phyloP scores from a whole-genome alignment of 2,329 filamentous ascomycete genomes.

The Pseudogymnoascus sp. region DNA sequence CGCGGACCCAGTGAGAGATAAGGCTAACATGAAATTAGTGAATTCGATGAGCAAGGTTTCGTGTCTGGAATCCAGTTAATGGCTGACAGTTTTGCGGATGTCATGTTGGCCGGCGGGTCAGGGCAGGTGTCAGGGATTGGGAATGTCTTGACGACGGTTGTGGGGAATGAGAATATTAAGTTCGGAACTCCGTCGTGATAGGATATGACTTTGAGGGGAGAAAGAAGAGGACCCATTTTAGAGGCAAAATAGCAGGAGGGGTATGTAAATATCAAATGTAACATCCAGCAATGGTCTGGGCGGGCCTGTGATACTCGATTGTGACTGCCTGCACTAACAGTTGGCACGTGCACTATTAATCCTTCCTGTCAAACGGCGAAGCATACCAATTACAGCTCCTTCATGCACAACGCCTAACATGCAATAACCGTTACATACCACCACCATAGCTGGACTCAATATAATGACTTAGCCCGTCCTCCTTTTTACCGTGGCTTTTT shows the following conservation, averaged over 20 bases:
- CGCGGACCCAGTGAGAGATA: neutral
- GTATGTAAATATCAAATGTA: neutral
- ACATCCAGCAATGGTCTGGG: neutral
- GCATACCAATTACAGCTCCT: neutral
- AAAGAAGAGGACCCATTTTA: neutral
- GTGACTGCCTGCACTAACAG: neutral
- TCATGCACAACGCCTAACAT: neutral
- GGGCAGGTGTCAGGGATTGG: constrained; percentile 44
- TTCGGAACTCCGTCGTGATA: constrained; percentile 10
- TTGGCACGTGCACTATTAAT: neutral
- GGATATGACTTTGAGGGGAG: neutral
- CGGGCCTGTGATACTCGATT: neutral
- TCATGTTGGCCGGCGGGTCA: constrained; percentile 45
- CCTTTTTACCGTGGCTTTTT: neutral
- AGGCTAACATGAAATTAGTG: constrained; percentile 28
- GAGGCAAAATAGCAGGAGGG: neutral
- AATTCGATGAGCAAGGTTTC: constrained; percentile 49
- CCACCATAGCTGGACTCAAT: neutral
- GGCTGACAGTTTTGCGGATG: constrained; percentile 43
- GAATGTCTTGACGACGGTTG: constrained; percentile 38
- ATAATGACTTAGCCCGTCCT: neutral
- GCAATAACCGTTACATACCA: neutral
- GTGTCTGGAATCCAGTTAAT: constrained; percentile 52
- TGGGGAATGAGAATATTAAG: constrained; percentile 21
- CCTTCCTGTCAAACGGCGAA: neutral